Evolutionary conservation across 1,284 basidiomycete species (phyloP).

Genomic region (Apiotrichum sp.): DNA sequence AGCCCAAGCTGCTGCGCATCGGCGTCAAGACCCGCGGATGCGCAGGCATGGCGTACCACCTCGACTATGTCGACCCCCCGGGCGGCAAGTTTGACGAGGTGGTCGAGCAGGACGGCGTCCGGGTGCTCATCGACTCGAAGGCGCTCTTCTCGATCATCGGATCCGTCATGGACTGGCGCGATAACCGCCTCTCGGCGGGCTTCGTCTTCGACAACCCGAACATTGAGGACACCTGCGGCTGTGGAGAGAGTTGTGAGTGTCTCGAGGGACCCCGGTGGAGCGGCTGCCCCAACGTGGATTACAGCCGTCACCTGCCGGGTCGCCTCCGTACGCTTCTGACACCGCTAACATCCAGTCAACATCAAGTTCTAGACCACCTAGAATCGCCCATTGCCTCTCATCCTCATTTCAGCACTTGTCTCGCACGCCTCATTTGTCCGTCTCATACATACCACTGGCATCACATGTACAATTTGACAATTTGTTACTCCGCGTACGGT

Average conservation of each 20-base stretch:
- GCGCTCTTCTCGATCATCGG: slow-evolving; percentile 98
- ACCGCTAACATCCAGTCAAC: slow-evolving; percentile 1
- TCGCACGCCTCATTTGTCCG: neutral
- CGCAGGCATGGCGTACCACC: slow-evolving; percentile 92
- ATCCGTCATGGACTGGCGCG: slow-evolving; percentile 98
- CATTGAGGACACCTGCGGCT: slow-evolving; percentile 45
- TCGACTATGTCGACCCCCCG: slow-evolving; percentile 89
- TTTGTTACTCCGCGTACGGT: too few relatives aligned
- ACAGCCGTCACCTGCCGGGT: neutral
- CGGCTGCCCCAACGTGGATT: neutral
- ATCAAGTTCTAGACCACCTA: slow-evolving; percentile 6
- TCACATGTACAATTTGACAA: slow-evolving; percentile 4
- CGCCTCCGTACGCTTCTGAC: too few relatives aligned
- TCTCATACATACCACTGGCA: slow-evolving; percentile 7
- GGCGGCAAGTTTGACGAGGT: slow-evolving; percentile 89
- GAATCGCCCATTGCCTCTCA: neutral
- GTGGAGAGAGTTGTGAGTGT: slow-evolving; percentile 35
- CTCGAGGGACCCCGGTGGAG: neutral
- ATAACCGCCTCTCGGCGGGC: slow-evolving; percentile 67
- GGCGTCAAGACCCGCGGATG: slow-evolving; percentile 97
- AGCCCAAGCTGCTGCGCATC: slow-evolving; percentile 87
- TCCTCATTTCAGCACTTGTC: neutral
- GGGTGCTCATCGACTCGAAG: slow-evolving; percentile 92
- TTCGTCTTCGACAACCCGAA: slow-evolving; percentile 47
- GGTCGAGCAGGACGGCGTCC: slow-evolving; percentile 91